These are phyloP conservation scores for Ustilago crameri DNA, from an alignment of 1,284 basidiomycete genomes.

Conservation along the genomic window DNA sequence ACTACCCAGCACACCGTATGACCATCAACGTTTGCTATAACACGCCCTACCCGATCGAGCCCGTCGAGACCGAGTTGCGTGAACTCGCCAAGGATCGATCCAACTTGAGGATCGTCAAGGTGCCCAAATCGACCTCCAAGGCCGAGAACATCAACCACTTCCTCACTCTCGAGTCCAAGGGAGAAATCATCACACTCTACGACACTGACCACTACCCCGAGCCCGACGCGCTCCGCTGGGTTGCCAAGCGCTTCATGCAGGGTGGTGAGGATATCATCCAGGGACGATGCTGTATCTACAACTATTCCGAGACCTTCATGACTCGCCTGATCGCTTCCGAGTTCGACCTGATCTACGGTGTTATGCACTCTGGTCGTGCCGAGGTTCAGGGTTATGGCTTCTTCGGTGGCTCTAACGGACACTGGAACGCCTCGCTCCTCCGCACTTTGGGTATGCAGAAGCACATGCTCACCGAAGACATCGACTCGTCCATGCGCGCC, in stretches of 20 bases:
- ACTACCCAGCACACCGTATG: conserved; percentile 53
- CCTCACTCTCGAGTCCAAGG: conserved; percentile 50
- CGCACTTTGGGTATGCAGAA: conserved; percentile 55
- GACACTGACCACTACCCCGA: conserved; percentile 62
- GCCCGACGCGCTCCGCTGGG: conserved; percentile 56
- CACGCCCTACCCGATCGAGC: conserved; percentile 56
- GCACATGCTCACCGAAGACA: conserved; percentile 63
- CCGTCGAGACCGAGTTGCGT: conserved; percentile 48
- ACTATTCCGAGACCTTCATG: conserved; percentile 50
- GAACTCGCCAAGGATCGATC: conserved; percentile 41
- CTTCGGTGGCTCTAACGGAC: conserved; percentile 63
- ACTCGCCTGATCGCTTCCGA: conserved; percentile 57
- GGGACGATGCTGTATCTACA: conserved; percentile 62
- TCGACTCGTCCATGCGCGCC: conserved; percentile 60
- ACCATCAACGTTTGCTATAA: conserved; percentile 63
- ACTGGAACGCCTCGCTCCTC: conserved; percentile 62
- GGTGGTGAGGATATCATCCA: conserved; percentile 63
- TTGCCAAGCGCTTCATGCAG: conserved; percentile 55
- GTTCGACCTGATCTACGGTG: conserved; percentile 61
- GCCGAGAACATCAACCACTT: conserved; percentile 63
- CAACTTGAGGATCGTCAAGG: conserved; percentile 54
- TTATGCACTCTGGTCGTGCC: conserved; percentile 59
- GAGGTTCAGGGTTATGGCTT: conserved; percentile 56
- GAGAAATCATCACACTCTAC: conserved; percentile 58
- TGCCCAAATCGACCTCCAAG: conserved; percentile 58